Evolutionary conservation across 2,329 filamentous ascomycete genomes (phyloP), one percentile per base, ranked within the genome.

Genomic region (Calonectria pseudoturangicola): DNA sequence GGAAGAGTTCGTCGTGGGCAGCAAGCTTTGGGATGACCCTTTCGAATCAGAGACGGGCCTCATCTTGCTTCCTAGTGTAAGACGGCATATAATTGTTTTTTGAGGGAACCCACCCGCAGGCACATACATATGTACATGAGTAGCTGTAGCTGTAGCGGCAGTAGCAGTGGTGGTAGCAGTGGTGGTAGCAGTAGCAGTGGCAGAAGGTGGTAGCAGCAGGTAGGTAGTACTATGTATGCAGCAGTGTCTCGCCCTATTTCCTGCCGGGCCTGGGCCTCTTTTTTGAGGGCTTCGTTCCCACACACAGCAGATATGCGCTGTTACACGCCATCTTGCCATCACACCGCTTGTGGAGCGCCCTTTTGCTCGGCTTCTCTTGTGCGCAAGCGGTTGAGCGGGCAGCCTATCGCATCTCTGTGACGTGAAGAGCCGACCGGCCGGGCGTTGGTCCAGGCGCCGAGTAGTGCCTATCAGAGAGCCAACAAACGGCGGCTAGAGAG

Each of bases 171-270:
- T 21, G 21, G 21, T 21, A 21, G 21, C 21, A 21, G 21, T 21
- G 21, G 21, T 21, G 21, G 21, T 21, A 21, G 21, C 21, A 21
- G 21, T 21, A 21, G 21, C 21, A 21, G 21, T 21, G 21, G 21
- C 21, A 21, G 21, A 21, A 21, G 21, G 21, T 21, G 18, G 41
- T n/a, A 43, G 41, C 18, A n/a, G 15, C 9, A 25, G 45, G 45
- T 13, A 21, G 45, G 45, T 13, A 48, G 45, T 25, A 33, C 15
- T 50, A 47, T 63, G 66, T 50, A 47, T 63, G 66, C 54, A 68
- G 66, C 54, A 28, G 18, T 45, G 56, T 68, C 54, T 71, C 68
- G 68, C 68, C 68, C 62, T 70, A 60, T 66, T 70, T 70, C 62
- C 33, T 18, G 50, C 39, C 18, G 16, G 41, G 12, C 25, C 27